Conservation (phyloP, 176 grass and related monocot species). For the Oryza officinalis region DNA sequence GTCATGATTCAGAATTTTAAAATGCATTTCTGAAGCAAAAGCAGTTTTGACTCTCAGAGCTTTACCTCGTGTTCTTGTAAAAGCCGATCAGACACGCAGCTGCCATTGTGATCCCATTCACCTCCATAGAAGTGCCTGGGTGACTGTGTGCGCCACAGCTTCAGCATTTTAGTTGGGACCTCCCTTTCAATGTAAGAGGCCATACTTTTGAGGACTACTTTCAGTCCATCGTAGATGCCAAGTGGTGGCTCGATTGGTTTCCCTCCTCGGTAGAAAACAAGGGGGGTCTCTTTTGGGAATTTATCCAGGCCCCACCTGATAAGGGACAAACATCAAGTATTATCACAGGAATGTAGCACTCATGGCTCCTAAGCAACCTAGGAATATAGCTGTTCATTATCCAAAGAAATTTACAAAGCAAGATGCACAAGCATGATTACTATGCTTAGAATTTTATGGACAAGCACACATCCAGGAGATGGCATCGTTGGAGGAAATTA, state of each 20-base stretch:
- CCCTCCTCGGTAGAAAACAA: constrained; percentile 84
- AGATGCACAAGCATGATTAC: neutral
- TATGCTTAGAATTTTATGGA: neutral
- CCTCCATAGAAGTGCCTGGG: constrained; percentile 89
- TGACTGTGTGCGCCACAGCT: constrained; percentile 83
- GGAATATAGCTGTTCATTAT: neutral
- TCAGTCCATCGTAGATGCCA: constrained; percentile 59
- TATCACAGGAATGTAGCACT: neutral
- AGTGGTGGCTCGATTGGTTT: constrained; percentile 76
- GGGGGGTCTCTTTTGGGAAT: constrained; percentile 78
- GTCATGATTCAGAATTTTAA: neutral
- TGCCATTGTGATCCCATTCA: constrained; percentile 96
- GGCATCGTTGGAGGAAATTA: neutral
- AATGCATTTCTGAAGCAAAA: neutral
- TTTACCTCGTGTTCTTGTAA: constrained; percentile 71
- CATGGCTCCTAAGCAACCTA: neutral
- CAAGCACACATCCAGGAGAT: neutral
- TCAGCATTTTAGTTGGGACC: constrained; percentile 70
- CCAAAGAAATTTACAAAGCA: neutral
- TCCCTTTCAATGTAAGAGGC: constrained; percentile 75
- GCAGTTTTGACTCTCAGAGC: neutral
- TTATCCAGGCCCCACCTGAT: constrained; percentile 91
- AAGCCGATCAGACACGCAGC: constrained; percentile 60
- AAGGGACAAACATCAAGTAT: constrained; percentile 5
- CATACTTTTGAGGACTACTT: constrained; percentile 74